These are phyloP conservation scores for Fulvia fulva DNA, from an alignment of 2,329 filamentous ascomycete species.

Conservation along the genomic window DNA sequence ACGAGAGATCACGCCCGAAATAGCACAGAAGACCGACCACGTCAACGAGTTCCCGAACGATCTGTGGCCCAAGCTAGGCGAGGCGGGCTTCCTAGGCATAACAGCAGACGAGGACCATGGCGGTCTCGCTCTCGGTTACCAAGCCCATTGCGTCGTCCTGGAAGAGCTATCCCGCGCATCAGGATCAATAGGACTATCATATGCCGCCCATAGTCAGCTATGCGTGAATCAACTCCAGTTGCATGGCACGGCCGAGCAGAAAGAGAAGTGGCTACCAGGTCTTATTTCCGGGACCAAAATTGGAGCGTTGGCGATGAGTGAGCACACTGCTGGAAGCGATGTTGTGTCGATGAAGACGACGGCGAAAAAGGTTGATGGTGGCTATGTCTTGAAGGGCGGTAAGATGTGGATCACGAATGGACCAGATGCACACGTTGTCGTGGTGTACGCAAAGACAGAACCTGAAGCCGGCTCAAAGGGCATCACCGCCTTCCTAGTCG, in stretches of 20 bases:
- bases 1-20: slow-evolving; percentile 77
- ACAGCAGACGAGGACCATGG: slow-evolving; percentile 91
- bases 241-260: slow-evolving; percentile 77
- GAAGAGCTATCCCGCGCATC: slow-evolving; percentile 90
- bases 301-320: slow-evolving; percentile 90
- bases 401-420: slow-evolving; percentile 99
- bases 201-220: slow-evolving; percentile 91
- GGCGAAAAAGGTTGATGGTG: slow-evolving; percentile 75
- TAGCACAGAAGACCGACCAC: slow-evolving; percentile 78
- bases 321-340: slow-evolving; percentile 85
- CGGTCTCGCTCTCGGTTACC: slow-evolving; percentile 87
- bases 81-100: slow-evolving; percentile 84
- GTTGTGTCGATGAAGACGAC: slow-evolving; percentile 93
- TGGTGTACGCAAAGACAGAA: slow-evolving; percentile 95
- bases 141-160: slow-evolving; percentile 92
- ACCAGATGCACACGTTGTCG: slow-evolving; percentile 84
- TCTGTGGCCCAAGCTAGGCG: slow-evolving; percentile 92
- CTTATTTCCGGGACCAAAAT: slow-evolving; percentile 76
- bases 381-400: slow-evolving; percentile 78
- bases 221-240: slow-evolving; percentile 95
- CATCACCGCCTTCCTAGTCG: slow-evolving; percentile 91
- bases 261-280: slow-evolving; percentile 72
- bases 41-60: slow-evolving; percentile 81
- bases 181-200: slow-evolving; percentile 76
- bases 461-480: slow-evolving; percentile 78